phyloP scores from a whole-genome alignment of 208 protist genomes.

The Crithidia fasciculata region DNA sequence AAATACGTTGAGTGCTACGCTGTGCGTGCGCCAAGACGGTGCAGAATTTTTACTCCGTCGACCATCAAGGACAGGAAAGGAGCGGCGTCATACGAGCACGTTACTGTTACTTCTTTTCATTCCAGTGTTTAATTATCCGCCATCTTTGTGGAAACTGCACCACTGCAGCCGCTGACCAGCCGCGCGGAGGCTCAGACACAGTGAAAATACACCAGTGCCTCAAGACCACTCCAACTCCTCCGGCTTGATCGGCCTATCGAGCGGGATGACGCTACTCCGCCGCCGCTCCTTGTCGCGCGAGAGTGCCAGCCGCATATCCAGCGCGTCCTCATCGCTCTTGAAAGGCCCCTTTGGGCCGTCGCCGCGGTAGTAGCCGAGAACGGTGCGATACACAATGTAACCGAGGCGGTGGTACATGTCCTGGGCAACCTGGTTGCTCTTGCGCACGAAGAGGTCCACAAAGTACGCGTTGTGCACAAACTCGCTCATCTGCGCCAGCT shows the following conservation, averaged over 20 bases:
- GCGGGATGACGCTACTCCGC: conserved; percentile 78
- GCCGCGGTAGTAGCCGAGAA: conserved; percentile 86
- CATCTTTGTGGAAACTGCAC: too few relatives aligned
- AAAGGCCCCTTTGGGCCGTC: conserved; percentile 60
- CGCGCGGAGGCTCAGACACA: neutral
- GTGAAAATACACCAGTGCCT: conserved; percentile 8
- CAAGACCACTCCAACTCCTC: conserved; percentile 89
- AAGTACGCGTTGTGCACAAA: conserved; percentile 97
- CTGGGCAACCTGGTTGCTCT: conserved; percentile 97
- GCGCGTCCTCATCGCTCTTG: conserved; percentile 84
- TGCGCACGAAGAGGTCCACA: conserved; percentile 99
- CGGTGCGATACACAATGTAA: conserved; percentile 97
- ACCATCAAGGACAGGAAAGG: too few relatives aligned
- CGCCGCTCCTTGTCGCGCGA: conserved; percentile 85
- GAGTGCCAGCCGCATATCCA: conserved; percentile 98
- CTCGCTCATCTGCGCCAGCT: conserved; percentile 91
- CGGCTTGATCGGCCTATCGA: conserved; percentile 72
- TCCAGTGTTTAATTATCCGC: too few relatives aligned
- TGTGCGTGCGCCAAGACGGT: too few relatives aligned
- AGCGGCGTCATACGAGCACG: too few relatives aligned
- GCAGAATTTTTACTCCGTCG: too few relatives aligned
- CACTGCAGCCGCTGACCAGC: too few relatives aligned
- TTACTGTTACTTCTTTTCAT: too few relatives aligned
- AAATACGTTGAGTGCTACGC: too few relatives aligned
- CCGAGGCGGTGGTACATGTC: conserved; percentile 98